phyloP scores from a whole-genome alignment of 2,329 filamentous ascomycete genomes.

The Fusarium odoratissimum region DNA sequence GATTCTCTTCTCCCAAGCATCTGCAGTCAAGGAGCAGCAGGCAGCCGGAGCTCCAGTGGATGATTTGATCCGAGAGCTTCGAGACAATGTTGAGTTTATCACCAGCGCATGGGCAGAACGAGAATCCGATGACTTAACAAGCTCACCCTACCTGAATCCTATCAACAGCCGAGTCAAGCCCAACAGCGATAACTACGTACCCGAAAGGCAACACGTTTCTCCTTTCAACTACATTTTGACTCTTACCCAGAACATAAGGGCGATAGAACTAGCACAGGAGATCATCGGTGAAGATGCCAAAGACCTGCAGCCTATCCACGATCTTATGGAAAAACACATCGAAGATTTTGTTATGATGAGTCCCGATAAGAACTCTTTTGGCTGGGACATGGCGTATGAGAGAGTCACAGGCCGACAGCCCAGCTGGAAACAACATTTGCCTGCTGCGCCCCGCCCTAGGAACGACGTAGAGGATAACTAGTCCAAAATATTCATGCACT shows the following conservation, averaged over 20 bases:
- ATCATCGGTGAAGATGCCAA: constrained; percentile 50
- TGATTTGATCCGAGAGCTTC: constrained; percentile 41
- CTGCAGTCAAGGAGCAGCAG: constrained; percentile 43
- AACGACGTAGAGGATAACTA: background rate
- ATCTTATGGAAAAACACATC: constrained; percentile 53
- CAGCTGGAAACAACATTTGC: constrained; percentile 39
- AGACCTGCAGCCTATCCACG: constrained; percentile 54
- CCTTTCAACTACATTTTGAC: constrained; percentile 44
- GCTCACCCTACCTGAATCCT: constrained; percentile 40
- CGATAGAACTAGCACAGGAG: constrained; percentile 58
- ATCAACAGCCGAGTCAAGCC: constrained; percentile 39
- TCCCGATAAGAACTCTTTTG: constrained; percentile 9
- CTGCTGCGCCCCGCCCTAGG: background rate
- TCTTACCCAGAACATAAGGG: constrained; percentile 52
- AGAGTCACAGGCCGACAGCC: constrained; percentile 45
- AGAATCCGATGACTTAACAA: constrained; percentile 30
- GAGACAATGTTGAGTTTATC: constrained; percentile 47
- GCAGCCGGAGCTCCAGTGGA: constrained; percentile 39
- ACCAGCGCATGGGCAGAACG: constrained; percentile 43
- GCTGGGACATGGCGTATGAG: constrained; percentile 45
- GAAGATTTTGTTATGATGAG: constrained; percentile 43
- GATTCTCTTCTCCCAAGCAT: constrained; percentile 47
- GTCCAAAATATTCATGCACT: background rate
- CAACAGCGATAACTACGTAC: background rate
- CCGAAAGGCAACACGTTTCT: constrained; percentile 27